Conservation (phyloP, 345 rosid genomes). For the Citropsis articulata region DNA sequence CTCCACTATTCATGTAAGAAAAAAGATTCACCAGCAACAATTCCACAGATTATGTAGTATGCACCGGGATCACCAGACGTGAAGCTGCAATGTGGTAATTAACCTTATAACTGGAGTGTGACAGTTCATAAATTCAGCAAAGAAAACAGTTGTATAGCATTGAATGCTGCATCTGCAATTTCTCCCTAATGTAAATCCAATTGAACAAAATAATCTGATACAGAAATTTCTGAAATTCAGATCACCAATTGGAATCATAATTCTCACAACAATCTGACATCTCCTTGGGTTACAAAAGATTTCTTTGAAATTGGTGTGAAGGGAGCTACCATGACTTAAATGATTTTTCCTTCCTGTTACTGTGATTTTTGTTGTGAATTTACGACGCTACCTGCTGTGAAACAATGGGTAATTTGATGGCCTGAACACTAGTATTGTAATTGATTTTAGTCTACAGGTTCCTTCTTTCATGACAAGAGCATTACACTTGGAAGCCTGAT, state of each 20-base stretch:
- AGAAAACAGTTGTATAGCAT: background rate
- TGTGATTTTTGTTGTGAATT: background rate
- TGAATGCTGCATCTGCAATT: background rate
- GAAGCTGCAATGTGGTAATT: background rate
- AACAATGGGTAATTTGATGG: background rate
- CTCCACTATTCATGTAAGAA: background rate
- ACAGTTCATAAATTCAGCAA: background rate
- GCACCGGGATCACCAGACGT: background rate
- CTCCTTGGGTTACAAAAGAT: background rate
- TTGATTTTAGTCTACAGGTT: slow-evolving; percentile 55
- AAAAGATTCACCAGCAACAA: background rate
- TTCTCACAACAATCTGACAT: background rate
- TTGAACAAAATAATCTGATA: background rate
- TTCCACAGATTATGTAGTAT: background rate
- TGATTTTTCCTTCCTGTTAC: background rate
- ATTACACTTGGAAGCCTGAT: slow-evolving; percentile 65
- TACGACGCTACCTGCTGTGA: background rate
- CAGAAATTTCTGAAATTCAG: background rate
- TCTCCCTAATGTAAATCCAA: background rate
- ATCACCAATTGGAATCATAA: background rate
- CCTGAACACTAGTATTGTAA: background rate
- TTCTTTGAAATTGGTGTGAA: background rate
- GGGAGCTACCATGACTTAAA: background rate
- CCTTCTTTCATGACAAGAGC: slow-evolving; percentile 69
- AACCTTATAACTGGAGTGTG: background rate